Evolutionary conservation across 305 asterid species (phyloP), one percentile per base, ranked within the genome.

Genomic region (Andrographis paniculata): DNA sequence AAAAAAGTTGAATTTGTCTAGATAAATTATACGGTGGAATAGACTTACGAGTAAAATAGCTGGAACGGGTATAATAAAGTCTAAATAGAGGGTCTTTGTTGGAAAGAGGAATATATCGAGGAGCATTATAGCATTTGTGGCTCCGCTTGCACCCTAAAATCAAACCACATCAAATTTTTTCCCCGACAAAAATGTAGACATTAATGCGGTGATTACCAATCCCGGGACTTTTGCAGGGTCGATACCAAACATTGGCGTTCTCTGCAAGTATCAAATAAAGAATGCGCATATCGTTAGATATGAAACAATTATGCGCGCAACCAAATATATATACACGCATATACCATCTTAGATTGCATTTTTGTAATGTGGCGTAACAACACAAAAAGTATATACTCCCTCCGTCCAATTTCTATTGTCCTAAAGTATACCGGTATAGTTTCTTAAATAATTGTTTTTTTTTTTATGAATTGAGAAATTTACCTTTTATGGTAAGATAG

Each of bases 111-210:
- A 86, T 50, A 91, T 82, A 50, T 86, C 80, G 19, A 86, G 95
- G 69, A 89, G 78, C 95, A 89, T 54, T 45, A 89, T 69, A 6
- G 98, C 96, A 65, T 80, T 89, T 68, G 82, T 84, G 47, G 98
- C 98, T 65, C 95, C 98, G 51, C 96, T 86, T 42, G 98, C 98
- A 52, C 98, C 98, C 98, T 89, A 53, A 35, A 59, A 64, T 42
- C 42, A 59, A 44, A 27, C 15, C 49, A 50, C 58, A 60, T 49
- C 60, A 60, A 46, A 44, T 39, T 8, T 3, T 24, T 24, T 4
- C 30, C 14, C 38, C 4, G 18, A 19, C 12, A 20, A n/a, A 3
- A 22, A 16, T 19, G 19, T 9, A 39, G 8, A 33, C 39, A 33
- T 4, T 11, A 30, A n/a, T 9, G 36, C 14, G 43, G 45, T 20